A percentile compares a stretch with the other conserved stretches of the same genome.
Conservation (phyloP, 495 filamentous ascomycete species). For the Jackrogersella multiformis region DNA sequence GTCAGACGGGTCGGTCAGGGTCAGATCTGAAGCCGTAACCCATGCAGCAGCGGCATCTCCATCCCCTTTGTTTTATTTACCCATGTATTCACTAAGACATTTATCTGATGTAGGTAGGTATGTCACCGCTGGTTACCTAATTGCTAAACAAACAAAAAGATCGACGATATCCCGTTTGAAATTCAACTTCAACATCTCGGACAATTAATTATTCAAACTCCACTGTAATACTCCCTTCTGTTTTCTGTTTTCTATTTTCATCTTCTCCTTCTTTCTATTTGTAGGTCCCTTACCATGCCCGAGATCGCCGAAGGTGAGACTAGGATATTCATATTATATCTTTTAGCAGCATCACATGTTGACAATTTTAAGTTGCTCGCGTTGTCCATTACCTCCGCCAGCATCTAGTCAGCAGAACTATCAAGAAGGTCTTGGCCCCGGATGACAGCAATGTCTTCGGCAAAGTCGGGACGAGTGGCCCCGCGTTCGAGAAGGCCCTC, state of each 20-base stretch:
- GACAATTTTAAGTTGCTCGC: conserved; percentile 69
- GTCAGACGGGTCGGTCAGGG: conserved; percentile 29
- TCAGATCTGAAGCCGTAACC: not conserved
- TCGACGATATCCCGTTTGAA: not conserved
- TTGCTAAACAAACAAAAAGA: not conserved
- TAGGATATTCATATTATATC: not conserved
- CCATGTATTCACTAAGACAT: not conserved
- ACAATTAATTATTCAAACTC: not conserved
- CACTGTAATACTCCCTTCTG: not conserved
- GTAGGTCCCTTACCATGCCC: too few species aligned
- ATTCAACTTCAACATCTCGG: not conserved
- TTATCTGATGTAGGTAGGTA: too few species aligned
- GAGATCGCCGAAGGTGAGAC: conserved; percentile 76
- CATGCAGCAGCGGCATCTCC: not conserved
- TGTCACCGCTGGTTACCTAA: not conserved
- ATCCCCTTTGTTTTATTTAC: not conserved
- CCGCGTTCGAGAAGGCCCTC: conserved; percentile 75
- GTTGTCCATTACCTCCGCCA: conserved; percentile 83
- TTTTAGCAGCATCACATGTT: conserved; percentile 5
- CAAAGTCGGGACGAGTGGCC: conserved; percentile 81
- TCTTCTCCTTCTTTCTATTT: too few species aligned
- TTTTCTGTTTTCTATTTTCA: too few species aligned
- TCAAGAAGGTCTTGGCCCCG: conserved; percentile 72
- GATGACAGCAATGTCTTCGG: conserved; percentile 87
- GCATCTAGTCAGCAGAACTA: conserved; percentile 82